Evolutionary conservation across 106 monocot genomes (phyloP), one percentile per base, ranked within the genome.

Genomic region (Acorus calamus): DNA sequence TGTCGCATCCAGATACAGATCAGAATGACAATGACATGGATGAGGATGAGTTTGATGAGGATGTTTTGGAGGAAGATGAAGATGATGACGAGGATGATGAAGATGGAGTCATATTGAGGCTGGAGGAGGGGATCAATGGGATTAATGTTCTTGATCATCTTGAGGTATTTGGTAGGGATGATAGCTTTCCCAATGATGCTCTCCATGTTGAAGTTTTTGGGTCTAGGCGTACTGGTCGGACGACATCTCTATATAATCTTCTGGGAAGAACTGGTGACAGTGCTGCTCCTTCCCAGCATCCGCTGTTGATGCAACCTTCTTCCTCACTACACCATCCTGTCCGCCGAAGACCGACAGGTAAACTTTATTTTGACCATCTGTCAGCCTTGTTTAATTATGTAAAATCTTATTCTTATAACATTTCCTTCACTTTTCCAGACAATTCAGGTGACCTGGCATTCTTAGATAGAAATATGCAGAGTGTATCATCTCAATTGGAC

Each of bases 1-100:
- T 99, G 81, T 83, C 85, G 47, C 98, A 99, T 74, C 88, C 83
- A 64, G 98, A 92, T 43, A 99, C 88, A 11, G 98, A 99, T 70
- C 98, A 85, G 58, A 88, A 99, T 69, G 98, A 99, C 52, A 92
- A 88, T 75, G 98, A 92, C 13, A 86, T 99, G 82, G 98, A 99
- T 56, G 87, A 87, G 53, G 98, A 94, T 47, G 93, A 92, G 53
- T 85, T 88, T 60, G 88, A 88, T 79, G 98, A 98, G 46, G 98
- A 92, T 77, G 70, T 83, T 56, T 49, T 91, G 46, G 90, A 86
- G 72, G 93, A 89, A 73, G 89, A 84, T 3, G 92, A 92, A 42
- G 93, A 93, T 43, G 93, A 92, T 11, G 94, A 96, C 11, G 98
- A 99, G 5, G 96, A 88, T 8, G 98, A 93, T n/a, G 82, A 63